These are phyloP conservation scores for Viridothelium virens DNA, from an alignment of 495 filamentous ascomycete genomes.

Conservation along the genomic window DNA sequence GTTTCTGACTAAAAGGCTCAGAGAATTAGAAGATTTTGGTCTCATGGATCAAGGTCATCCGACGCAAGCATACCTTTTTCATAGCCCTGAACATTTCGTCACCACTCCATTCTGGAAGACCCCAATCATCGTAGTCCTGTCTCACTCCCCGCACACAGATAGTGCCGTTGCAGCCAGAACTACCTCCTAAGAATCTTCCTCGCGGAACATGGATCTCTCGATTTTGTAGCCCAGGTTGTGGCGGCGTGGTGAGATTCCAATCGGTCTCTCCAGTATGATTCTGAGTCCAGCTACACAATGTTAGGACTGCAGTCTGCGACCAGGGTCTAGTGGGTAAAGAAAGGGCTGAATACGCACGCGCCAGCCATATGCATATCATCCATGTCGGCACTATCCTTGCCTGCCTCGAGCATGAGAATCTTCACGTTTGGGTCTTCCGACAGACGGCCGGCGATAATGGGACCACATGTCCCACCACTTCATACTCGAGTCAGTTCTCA, in stretches of 20 bases:
- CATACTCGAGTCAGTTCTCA: conserved; percentile 18
- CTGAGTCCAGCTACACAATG: conserved; percentile 15
- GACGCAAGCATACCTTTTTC: conserved; percentile 37
- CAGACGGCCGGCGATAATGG: conserved; percentile 44
- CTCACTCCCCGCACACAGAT: conserved; percentile 53
- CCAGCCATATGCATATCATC: conserved; percentile 26
- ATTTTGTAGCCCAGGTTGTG: conserved; percentile 16
- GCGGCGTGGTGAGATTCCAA: conserved; percentile 26
- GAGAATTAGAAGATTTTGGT: neutral
- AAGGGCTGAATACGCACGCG: conserved; percentile 17
- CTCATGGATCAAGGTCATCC: neutral
- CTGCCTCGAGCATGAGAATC: conserved; percentile 45
- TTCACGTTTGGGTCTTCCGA: conserved; percentile 40
- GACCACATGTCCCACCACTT: conserved; percentile 41
- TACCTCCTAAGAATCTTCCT: conserved; percentile 53
- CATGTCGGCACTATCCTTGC: conserved; percentile 32
- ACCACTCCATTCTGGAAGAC: conserved; percentile 46
- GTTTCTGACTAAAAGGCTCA: conserved; percentile 14
- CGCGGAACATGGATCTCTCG: conserved; percentile 30
- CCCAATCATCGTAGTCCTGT: conserved; percentile 58
- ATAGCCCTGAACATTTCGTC: conserved; percentile 48
- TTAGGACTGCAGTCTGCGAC: neutral
- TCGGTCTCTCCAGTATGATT: conserved; percentile 20
- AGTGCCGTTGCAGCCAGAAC: conserved; percentile 53
- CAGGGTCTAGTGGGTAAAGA: conserved; percentile 1